phyloP scores from a whole-genome alignment of 306 rosid genomes.

The Rosa multiflora region DNA sequence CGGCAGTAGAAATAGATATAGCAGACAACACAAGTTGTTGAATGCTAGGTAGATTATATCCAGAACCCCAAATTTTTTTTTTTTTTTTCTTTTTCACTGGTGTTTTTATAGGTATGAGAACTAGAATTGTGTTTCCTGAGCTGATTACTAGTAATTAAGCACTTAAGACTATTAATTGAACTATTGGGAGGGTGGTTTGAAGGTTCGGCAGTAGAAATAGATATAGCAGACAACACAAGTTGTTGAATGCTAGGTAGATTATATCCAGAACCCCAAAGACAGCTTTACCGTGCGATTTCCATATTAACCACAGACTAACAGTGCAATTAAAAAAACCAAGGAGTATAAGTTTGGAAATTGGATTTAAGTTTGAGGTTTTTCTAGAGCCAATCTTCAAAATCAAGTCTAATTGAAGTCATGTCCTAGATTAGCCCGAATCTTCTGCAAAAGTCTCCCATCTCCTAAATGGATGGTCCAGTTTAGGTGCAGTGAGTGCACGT shows the following conservation, averaged over 20 bases:
- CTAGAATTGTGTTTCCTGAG: not conserved
- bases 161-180: not conserved
- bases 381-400: too few species aligned
- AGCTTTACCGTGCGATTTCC: too few species aligned
- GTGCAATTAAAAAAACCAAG: not conserved
- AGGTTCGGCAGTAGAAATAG: not conserved
- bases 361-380: not conserved
- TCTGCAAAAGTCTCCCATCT: not conserved
- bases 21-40: not conserved
- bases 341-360: not conserved
- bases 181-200: not conserved
- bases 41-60: too few species aligned
- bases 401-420: not conserved
- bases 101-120: not conserved
- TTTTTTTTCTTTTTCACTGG: too few species aligned
- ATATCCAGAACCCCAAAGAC: too few species aligned
- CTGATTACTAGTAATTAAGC: not conserved
- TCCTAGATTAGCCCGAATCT: not conserved
- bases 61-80: too few species aligned
- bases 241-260: not conserved
- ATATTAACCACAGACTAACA: too few species aligned
- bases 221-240: too few species aligned
- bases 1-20: not conserved
- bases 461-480: not conserved
- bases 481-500: not conserved